Conservation (phyloP, 306 rosid genomes). For the Prunus mume region DNA sequence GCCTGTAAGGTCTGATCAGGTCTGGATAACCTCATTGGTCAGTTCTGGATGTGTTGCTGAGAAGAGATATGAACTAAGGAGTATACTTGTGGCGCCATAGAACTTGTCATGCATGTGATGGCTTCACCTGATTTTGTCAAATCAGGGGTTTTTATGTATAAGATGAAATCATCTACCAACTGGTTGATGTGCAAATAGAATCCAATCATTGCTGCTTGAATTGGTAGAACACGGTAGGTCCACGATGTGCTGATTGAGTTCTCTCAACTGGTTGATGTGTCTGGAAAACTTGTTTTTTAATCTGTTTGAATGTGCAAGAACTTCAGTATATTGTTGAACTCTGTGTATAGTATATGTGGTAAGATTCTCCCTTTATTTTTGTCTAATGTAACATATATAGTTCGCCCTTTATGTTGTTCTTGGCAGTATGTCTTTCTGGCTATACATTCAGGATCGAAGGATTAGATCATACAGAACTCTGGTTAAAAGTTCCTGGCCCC, state of each 20-base stretch:
- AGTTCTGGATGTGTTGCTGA: slow-evolving; percentile 60
- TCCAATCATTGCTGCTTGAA: neutral
- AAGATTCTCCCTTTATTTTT: neutral
- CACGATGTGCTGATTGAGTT: neutral
- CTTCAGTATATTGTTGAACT: neutral
- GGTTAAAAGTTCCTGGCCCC: no score
- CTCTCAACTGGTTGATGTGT: neutral
- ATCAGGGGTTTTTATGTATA: neutral
- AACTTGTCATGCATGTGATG: neutral
- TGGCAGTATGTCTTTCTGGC: neutral
- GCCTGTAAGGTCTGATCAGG: slow-evolving; percentile 77
- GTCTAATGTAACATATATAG: neutral
- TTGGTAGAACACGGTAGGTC: neutral
- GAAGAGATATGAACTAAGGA: slow-evolving; percentile 43
- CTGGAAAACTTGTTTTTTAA: neutral
- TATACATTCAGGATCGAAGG: neutral
- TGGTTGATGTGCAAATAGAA: no score
- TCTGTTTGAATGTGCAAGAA: neutral
- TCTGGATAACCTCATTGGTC: slow-evolving; percentile 75
- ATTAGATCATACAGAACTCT: neutral
- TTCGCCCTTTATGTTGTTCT: neutral
- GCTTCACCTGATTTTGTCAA: neutral
- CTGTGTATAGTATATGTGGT: no score
- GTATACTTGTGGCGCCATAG: slow-evolving; percentile 45
- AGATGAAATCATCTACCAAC: neutral